Evolutionary conservation across 805 yeast genomes (phyloP).

Genomic region (Yarrowia yakushimensis): DNA sequence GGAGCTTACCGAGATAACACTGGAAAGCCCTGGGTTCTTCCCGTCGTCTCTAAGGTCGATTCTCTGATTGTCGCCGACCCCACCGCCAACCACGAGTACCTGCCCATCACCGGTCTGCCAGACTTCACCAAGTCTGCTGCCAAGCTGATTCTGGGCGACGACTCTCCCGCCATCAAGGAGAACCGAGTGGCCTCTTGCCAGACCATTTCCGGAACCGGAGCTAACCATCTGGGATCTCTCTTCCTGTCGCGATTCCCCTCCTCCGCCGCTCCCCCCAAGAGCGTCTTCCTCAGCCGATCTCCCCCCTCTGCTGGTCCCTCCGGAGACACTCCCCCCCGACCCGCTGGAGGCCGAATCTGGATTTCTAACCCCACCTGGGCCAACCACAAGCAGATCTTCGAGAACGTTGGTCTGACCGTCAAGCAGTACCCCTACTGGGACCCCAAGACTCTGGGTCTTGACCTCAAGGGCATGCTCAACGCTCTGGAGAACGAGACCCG

Average conservation of each 20-base stretch:
- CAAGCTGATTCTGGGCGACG: constrained; percentile 61
- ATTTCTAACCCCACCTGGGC: constrained; percentile 94
- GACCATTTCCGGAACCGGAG: constrained; percentile 85
- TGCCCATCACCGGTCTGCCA: constrained; percentile 74
- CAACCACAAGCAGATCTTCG: constrained; percentile 78
- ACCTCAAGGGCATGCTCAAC: constrained; percentile 57
- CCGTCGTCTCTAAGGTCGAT: constrained; percentile 69
- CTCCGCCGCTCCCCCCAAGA: constrained; percentile 34
- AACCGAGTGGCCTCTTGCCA: constrained; percentile 60
- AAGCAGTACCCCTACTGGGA: constrained; percentile 71
- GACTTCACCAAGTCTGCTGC: constrained; percentile 69
- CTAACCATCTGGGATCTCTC: constrained; percentile 81
- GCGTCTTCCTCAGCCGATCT: constrained; percentile 23
- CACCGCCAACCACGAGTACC: constrained; percentile 77
- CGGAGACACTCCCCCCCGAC: constrained; percentile 33
- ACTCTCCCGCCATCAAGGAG: constrained; percentile 51
- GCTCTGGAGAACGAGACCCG: constrained; percentile 57
- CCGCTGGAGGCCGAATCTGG: constrained; percentile 42
- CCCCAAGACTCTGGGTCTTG: constrained; percentile 55
- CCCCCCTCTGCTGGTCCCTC: background rate
- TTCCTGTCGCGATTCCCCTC: constrained; percentile 55
- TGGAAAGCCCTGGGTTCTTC: constrained; percentile 87
- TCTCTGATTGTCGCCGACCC: constrained; percentile 58
- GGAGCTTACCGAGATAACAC: constrained; percentile 88
- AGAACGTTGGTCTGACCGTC: constrained; percentile 63